These are phyloP conservation scores for Corymbia calophylla DNA, from an alignment of 441 rosid species.

Conservation along the genomic window DNA sequence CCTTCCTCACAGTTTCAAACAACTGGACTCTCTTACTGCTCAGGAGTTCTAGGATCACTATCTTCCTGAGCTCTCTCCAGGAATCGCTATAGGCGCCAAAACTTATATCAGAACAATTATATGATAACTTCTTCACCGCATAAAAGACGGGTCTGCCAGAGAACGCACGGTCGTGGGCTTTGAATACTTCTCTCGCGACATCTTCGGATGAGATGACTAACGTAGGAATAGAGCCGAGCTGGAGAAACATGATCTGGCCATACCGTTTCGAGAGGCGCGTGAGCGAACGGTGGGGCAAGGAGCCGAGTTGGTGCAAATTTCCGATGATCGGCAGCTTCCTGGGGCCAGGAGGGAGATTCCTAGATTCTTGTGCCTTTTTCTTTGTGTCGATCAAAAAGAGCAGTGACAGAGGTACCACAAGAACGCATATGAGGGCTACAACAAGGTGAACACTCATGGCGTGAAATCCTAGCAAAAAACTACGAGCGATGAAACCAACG, in stretches of 20 bases:
- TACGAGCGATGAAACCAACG: neutral
- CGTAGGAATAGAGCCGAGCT: constrained; percentile 1
- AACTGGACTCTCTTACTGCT: neutral
- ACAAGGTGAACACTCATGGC: neutral
- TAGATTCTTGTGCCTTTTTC: neutral
- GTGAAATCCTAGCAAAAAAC: neutral
- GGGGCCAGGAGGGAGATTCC: constrained; percentile 12
- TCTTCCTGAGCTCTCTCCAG: constrained; percentile 9
- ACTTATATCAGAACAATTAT: neutral
- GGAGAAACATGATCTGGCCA: constrained; percentile 3
- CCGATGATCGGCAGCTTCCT: constrained; percentile 7
- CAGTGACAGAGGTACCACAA: neutral
- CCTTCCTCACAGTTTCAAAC: neutral
- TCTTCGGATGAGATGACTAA: constrained; percentile 3
- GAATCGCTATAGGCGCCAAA: neutral
- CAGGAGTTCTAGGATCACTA: neutral
- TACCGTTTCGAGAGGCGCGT: neutral
- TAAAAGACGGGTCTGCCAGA: neutral
- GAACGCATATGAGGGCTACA: neutral
- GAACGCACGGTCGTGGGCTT: constrained; percentile 4
- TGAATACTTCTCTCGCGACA: constrained; percentile 1
- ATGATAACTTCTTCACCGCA: neutral
- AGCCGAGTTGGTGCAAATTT: constrained; percentile 8
- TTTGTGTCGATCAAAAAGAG: neutral
- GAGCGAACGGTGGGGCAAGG: constrained; percentile 8